phyloP scores from a whole-genome alignment of 306 rosid genomes.

The Pyrus betulifolia region DNA sequence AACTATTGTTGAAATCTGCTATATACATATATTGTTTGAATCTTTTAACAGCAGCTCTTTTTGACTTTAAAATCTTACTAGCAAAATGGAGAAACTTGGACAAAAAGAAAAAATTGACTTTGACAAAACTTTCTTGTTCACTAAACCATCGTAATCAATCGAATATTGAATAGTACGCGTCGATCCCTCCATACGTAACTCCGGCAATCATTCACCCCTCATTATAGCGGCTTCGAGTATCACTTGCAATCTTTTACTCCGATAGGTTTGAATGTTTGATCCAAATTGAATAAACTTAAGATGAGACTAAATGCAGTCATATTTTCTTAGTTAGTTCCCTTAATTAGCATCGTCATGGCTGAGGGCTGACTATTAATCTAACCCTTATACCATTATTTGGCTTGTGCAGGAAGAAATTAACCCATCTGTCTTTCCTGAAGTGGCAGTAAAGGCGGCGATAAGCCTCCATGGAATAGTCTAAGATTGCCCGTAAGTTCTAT shows the following conservation, averaged over 20 bases:
- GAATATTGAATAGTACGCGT: too few relatives aligned
- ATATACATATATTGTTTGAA: too few relatives aligned
- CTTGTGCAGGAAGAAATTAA: neutral
- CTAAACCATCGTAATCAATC: too few relatives aligned
- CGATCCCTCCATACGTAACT: too few relatives aligned
- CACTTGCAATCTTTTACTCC: neutral
- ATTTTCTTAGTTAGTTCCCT: neutral
- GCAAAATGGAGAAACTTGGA: too few relatives aligned
- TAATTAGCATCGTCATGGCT: neutral
- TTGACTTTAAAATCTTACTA: too few relatives aligned
- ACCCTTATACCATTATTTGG: neutral
- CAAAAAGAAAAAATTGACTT: too few relatives aligned
- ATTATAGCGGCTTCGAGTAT: too few relatives aligned
- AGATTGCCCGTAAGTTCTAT: neutral
- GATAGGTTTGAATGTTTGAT: neutral
- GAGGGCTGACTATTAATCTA: neutral
- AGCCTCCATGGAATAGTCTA: neutral
- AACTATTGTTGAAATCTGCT: too few relatives aligned
- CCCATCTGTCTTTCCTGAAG: neutral
- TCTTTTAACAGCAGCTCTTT: too few relatives aligned
- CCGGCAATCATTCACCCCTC: too few relatives aligned
- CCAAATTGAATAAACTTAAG: neutral
- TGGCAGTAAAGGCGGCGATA: neutral
- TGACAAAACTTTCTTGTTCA: too few relatives aligned
- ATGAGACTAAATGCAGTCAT: neutral